Percentiles rank a stretch among this genome's conserved stretches.
Conservation (phyloP, 768 basidiomycete species). For the Lactarius quietus region DNA sequence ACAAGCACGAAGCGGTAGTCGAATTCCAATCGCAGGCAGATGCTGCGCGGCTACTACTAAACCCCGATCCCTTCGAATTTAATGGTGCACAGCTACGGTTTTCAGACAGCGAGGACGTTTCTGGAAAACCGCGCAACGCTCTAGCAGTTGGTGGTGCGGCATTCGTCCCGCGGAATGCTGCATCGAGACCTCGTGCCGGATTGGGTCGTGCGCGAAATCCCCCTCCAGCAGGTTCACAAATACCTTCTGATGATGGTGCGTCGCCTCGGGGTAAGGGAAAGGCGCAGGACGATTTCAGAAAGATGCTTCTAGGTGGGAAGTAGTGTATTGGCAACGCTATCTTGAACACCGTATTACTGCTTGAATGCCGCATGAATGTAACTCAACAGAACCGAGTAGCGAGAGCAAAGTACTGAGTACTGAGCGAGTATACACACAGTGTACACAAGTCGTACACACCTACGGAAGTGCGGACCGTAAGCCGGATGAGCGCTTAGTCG, state of each 20-base stretch:
- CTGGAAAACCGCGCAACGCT: constrained; percentile 31
- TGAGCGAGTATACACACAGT: no score
- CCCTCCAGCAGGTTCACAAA: constrained; percentile 25
- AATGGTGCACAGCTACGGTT: constrained; percentile 58
- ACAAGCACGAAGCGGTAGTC: constrained; percentile 56
- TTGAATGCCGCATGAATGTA: no score
- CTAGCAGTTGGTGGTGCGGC: constrained; percentile 43
- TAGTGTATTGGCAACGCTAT: constrained; percentile 6
- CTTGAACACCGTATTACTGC: background rate
- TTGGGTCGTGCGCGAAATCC: constrained; percentile 54
- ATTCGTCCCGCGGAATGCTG: constrained; percentile 66
- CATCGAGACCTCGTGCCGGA: constrained; percentile 67
- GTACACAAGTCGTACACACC: no score
- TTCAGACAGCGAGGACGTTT: constrained; percentile 47
- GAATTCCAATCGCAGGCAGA: constrained; percentile 70
- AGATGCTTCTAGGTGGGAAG: constrained; percentile 53
- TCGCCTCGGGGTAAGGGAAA: constrained; percentile 38
- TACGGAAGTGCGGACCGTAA: background rate
- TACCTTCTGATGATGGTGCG: constrained; percentile 20
- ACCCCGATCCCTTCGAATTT: constrained; percentile 68
- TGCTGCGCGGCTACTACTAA: constrained; percentile 73
- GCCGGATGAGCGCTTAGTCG: background rate
- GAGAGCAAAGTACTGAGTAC: no score
- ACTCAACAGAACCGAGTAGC: no score
- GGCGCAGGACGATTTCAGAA: constrained; percentile 83